phyloP scores from a whole-genome alignment of 2,329 filamentous ascomycete species.

The Ophiocordyceps australis region DNA sequence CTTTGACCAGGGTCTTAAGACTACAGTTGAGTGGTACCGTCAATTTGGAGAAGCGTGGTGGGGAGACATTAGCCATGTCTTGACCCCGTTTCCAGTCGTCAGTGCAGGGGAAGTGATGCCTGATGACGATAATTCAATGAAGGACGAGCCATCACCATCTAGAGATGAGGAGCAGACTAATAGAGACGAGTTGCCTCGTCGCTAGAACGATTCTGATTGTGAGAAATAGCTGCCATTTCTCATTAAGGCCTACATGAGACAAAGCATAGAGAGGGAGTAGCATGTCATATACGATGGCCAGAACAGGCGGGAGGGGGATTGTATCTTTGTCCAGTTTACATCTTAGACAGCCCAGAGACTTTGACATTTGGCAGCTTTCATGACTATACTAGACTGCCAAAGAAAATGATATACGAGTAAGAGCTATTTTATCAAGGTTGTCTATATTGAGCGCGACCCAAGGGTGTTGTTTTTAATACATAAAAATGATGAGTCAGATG shows the following conservation, averaged over 20 bases:
- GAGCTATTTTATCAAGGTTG: no score
- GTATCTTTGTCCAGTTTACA: no score
- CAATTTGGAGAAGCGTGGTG: constrained; percentile 51
- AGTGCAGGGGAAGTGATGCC: constrained; percentile 34
- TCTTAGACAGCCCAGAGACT: no score
- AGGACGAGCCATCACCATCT: constrained; percentile 13
- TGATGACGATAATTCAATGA: constrained; percentile 19
- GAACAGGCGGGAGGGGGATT: no score
- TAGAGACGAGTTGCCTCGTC: not conserved
- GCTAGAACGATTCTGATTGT: not conserved
- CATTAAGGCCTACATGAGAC: constrained; percentile 1
- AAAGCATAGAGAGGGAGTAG: no score
- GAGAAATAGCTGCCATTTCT: not conserved
- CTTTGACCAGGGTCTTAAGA: constrained; percentile 43
- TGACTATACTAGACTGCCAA: no score
- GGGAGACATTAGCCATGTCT: constrained; percentile 51
- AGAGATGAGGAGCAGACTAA: constrained; percentile 5
- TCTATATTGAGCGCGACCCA: no score
- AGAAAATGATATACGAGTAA: no score
- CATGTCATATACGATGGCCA: no score
- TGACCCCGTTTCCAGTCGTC: constrained; percentile 49
- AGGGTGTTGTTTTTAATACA: no score
- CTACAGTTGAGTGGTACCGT: constrained; percentile 54
- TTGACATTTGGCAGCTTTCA: no score
- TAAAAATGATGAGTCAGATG: no score